Percentiles rank a stretch among this genome's conserved stretches.
Conservation (phyloP, 2,329 filamentous ascomycete species). For the Phialocephala subalpina region DNA sequence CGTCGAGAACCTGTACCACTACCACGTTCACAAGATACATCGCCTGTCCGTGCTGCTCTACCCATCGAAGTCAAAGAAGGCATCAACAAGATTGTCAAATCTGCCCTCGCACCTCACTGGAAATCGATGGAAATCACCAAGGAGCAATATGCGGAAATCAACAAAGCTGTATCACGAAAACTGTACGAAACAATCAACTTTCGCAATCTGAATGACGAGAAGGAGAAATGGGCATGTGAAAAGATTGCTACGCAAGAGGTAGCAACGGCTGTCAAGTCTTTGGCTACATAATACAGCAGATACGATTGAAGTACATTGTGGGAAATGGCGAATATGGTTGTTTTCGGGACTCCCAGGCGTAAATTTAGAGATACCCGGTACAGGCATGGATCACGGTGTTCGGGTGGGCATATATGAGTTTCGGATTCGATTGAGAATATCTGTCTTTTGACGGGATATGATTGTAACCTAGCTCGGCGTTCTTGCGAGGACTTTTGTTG, state of each 20-base stretch:
- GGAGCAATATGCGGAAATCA: constrained; percentile 92
- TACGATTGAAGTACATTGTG: constrained; percentile 19
- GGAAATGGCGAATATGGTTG: constrained; percentile 30
- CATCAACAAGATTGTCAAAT: constrained; percentile 87
- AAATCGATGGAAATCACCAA: constrained; percentile 80
- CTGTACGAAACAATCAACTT: constrained; percentile 73
- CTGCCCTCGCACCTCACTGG: constrained; percentile 80
- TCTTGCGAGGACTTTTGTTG: constrained; percentile 17
- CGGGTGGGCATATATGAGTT: constrained; percentile 5
- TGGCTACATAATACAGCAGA: constrained; percentile 47
- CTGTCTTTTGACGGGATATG: constrained; percentile 28
- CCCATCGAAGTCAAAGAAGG: constrained; percentile 86
- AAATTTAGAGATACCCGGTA: constrained; percentile 37
- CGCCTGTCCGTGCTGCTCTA: constrained; percentile 71
- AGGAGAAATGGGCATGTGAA: constrained; percentile 75
- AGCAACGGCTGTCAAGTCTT: constrained; percentile 71
- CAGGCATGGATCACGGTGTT: constrained; percentile 21
- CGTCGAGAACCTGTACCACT: constrained; percentile 43
- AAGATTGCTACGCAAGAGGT: constrained; percentile 82
- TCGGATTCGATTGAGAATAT: constrained; percentile 10
- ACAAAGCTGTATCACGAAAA: constrained; percentile 86
- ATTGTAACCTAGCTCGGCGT: constrained; percentile 16
- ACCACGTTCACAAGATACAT: constrained; percentile 58
- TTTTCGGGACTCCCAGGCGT: constrained; percentile 32
- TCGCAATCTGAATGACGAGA: constrained; percentile 63